Base-by-base conservation (phyloP, 495 filamentous ascomycete species). In the Daldinia decipiens region DNA sequence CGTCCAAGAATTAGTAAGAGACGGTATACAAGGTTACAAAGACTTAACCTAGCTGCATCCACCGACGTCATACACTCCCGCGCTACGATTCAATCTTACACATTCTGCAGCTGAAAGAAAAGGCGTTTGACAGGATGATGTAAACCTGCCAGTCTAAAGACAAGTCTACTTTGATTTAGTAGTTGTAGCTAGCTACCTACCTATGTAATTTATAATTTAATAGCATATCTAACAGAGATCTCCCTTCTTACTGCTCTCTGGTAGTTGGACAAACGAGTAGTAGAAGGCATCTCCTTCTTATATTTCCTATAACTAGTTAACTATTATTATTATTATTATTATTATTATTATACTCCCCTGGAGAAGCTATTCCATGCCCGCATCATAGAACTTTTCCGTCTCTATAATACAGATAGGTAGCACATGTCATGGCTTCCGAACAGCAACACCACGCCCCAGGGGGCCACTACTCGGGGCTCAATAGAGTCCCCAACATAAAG, bases 401-500 rank as follows among this genome's bases (percentile, higher is more conserved):
- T 21, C 5, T 40, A 17, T 61, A 62, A 62, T 45, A 31, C 29
- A 8, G 7, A 31, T 31, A 32, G 29, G 29, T 32, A 32, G 8
- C 36, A 5, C 19, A 43, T 56, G 17, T 45, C 47, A 77, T 77
- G 75, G 74, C 75, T 39, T 74, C 75, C 3, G 75, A 77, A 39
- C 58, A 74, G 40, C 29, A 77, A 19, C 75, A 75, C 51, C 55
- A 61, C 11, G 58, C 39, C 21, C 73, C 73, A 6, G 73, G 62
- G 19, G 78, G 79, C 45, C 84, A 82, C 74, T 92, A 92, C 77
- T 91, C 88, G 1, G 90, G 88, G 17, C 73, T 71, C 39, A 95
- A 96, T 78, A 90, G 91, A 1, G 85, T 98, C 52, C 95, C 95
- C 2, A 97, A 92, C 52, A 90, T 98, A 70, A 87, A 92, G 74